Evolutionary conservation across 192 early-diverging fungal genomes (phyloP).

Genomic region (Pilaira anomala): DNA sequence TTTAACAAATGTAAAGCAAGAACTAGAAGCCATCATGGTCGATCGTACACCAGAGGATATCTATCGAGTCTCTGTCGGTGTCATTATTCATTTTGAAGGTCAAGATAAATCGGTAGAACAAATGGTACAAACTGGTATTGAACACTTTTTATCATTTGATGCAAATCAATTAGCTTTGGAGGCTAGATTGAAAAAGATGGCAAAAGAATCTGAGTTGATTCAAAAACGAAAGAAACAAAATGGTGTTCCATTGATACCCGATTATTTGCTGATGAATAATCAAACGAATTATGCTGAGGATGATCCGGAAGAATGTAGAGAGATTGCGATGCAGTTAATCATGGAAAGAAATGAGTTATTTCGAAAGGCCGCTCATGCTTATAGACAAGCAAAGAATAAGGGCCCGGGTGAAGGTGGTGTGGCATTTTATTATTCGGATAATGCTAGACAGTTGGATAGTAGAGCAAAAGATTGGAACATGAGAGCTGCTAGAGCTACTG

Average conservation of each 20-base stretch:
- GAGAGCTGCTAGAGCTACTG: constrained; percentile 50
- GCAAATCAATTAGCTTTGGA: constrained; percentile 13
- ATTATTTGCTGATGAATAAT: constrained; percentile 37
- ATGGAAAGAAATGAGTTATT: constrained; percentile 47
- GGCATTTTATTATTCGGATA: constrained; percentile 50
- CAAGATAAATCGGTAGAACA: constrained; percentile 21
- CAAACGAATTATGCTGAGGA: constrained; percentile 41
- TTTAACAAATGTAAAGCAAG: constrained; percentile 33
- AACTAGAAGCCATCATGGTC: constrained; percentile 36
- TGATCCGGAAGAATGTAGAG: constrained; percentile 48
- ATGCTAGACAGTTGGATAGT: constrained; percentile 39
- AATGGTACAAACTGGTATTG: constrained; percentile 38
- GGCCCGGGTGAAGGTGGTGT: constrained; percentile 44
- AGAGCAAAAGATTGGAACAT: constrained; percentile 53
- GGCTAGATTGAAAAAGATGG: constrained; percentile 5
- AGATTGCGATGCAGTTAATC: constrained; percentile 35
- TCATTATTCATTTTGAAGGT: constrained; percentile 34
- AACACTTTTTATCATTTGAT: constrained; percentile 40
- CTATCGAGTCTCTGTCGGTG: constrained; percentile 39
- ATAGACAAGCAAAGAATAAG: constrained; percentile 30
- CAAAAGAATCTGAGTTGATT: constrained; percentile 1
- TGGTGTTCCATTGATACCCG: constrained; percentile 26
- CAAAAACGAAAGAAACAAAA: constrained; percentile 9
- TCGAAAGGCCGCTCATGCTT: constrained; percentile 45
- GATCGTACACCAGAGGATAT: constrained; percentile 33